Conservation (phyloP, 495 filamentous ascomycete genomes). For the Cenococcum geophilum region DNA sequence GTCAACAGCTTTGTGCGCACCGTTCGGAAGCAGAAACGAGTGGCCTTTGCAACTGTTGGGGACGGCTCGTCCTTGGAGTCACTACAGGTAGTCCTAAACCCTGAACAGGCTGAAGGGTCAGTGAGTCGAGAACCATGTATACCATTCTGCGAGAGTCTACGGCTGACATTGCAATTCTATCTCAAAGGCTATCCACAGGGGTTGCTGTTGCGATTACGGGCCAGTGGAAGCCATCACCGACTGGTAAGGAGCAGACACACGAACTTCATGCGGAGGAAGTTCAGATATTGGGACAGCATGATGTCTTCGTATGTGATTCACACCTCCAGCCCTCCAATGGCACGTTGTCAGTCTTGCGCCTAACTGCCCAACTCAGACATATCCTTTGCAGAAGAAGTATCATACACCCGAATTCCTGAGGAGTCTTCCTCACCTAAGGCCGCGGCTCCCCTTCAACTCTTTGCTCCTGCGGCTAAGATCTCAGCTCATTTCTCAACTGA, state of each 20-base stretch:
- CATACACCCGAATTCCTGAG: constrained; percentile 85
- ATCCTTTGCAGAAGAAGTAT: constrained; percentile 90
- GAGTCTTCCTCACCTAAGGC: constrained; percentile 80
- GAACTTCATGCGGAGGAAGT: constrained; percentile 70
- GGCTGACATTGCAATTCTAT: constrained; percentile 10
- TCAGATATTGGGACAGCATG: constrained; percentile 64
- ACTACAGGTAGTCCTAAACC: constrained; percentile 75
- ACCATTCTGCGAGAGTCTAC: constrained; percentile 10
- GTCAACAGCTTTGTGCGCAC: constrained; percentile 78
- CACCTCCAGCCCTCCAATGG: constrained; percentile 20
- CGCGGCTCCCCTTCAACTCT: constrained; percentile 75
- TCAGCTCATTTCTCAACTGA: constrained; percentile 63
- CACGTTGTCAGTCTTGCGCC: constrained; percentile 17
- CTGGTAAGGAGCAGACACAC: constrained; percentile 62
- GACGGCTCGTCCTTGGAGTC: constrained; percentile 79
- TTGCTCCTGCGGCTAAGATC: constrained; percentile 79
- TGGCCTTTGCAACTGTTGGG: constrained; percentile 75
- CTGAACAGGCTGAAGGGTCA: constrained; percentile 71
- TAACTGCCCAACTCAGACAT: constrained; percentile 51
- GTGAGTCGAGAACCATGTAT: constrained; percentile 32
- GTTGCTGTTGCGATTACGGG: constrained; percentile 74
- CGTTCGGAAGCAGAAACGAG: constrained; percentile 76
- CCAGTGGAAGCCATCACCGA: constrained; percentile 65
- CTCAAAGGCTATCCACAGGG: constrained; percentile 65
- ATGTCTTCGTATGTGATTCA: constrained; percentile 61